A percentile compares a stretch with the other conserved stretches of the same genome.
Conservation (phyloP, 106 monocot species). For the Dioscorea alata region DNA sequence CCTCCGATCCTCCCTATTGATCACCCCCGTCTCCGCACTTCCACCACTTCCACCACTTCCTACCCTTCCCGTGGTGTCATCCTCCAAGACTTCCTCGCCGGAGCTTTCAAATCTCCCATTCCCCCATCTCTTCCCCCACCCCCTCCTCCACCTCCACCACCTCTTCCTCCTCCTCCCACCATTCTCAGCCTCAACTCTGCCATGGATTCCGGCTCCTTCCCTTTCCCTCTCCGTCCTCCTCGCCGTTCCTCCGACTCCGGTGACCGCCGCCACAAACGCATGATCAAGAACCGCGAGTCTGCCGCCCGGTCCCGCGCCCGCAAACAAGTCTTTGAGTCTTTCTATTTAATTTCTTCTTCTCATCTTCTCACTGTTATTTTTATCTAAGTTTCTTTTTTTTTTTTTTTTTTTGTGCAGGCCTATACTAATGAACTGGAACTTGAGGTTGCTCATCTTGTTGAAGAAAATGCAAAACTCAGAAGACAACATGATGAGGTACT, state of each 20-base stretch:
- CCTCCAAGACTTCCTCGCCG: slow-evolving; percentile 54
- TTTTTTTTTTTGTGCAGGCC: slow-evolving; percentile 4
- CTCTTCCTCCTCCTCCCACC: not conserved
- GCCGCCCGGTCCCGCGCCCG: slow-evolving; percentile 72
- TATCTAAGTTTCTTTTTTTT: not conserved
- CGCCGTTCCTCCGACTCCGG: not conserved
- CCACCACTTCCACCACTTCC: not conserved
- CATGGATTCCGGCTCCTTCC: not conserved
- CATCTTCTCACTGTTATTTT: not conserved
- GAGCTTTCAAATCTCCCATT: slow-evolving; percentile 9
- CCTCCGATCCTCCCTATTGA: not conserved
- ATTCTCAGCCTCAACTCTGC: slow-evolving; percentile 5
- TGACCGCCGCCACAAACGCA: slow-evolving; percentile 58
- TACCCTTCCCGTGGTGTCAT: slow-evolving; percentile 20
- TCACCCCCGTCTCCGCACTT: not conserved
- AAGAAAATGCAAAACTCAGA: slow-evolving; percentile 26
- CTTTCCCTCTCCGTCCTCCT: slow-evolving; percentile 2
- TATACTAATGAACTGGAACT: slow-evolving; percentile 28
- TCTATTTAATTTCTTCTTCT: not conserved
- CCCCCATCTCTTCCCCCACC: not conserved
- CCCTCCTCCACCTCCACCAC: not conserved
- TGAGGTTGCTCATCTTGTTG: slow-evolving; percentile 21
- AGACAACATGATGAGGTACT: slow-evolving; percentile 25
- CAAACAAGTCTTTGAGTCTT: slow-evolving; percentile 50
- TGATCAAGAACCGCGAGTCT: slow-evolving; percentile 90